Base-by-base conservation (phyloP, 345 rosid genomes). In the Ricinus communis region DNA sequence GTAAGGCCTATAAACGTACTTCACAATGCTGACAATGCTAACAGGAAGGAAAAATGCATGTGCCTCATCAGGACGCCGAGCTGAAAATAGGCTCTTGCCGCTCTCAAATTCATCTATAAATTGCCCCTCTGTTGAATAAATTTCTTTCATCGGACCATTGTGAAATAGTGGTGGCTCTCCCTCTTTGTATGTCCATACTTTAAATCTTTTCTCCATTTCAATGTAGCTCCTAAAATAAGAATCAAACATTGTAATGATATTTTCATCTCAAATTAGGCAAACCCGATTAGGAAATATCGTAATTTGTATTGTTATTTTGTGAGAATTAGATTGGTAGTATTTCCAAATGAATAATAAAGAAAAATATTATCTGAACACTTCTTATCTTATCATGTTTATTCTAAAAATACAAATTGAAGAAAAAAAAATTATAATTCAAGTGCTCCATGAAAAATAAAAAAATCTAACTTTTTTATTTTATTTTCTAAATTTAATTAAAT, bases 121-220 rank as follows among this genome's bases (percentile, higher is more conserved):
- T 63, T 87, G 90, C 16, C 91, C 91, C 12, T 87, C 94, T 7
- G 83, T 82, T 8, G 69, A 79, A 16, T 87, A 90, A n/a, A 90
- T 78, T 63, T 82, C 27, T 5, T 80, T 83, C 66, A 83, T 25
- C 0, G 89, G 92, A 3, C 86, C 89, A 5, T 21, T 38, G 58
- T 90, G 92, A 69, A 85, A 73, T 0, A 90, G 3, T 2, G 92
- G 92, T 33, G 27, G 76, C 46, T 86, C 89, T 45, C 92, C 90
- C 83, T 87, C 92, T 41, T 57, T 85, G 73, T 86, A 87, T 2
- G 77, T 71, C 92, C 90, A 88, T 1, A 85, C 69, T 72, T 80
- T 86, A 65, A 88, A 79, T 76, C 74, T 82, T 82, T 82, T 85
- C 79, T 73, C 74, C 90, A 87, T 87, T 66, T 90, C 87, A 41